phyloP scores from a whole-genome alignment of 1,284 basidiomycete species.

The Pyrrhoderma lamaoense region DNA sequence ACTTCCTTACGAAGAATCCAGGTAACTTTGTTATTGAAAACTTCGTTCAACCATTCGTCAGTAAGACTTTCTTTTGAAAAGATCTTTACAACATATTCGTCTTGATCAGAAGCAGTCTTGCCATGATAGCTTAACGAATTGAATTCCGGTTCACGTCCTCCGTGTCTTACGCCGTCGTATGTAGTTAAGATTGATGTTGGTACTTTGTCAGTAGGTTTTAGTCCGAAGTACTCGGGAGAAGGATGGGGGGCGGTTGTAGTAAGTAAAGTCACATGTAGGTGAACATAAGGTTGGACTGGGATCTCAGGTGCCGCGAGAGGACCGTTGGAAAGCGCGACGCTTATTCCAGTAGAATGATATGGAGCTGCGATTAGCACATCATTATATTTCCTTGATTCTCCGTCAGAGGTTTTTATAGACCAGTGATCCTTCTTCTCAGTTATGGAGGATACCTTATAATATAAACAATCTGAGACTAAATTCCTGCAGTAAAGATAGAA shows the following conservation, averaged over 20 bases:
- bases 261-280: slow-evolving; percentile 85
- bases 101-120: slow-evolving; percentile 29
- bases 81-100: slow-evolving; percentile 77
- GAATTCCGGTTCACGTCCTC: slow-evolving; percentile 65
- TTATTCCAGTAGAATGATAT: slow-evolving; percentile 55
- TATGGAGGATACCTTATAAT: slow-evolving; percentile 17
- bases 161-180: slow-evolving; percentile 43
- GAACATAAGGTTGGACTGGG: slow-evolving; percentile 68
- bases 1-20: slow-evolving; percentile 85
- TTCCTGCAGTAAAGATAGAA: not conserved
- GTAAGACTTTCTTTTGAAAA: slow-evolving; percentile 66
- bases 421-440: slow-evolving; percentile 16
- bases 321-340: slow-evolving; percentile 32
- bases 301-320: slow-evolving; percentile 22
- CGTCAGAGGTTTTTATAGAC: slow-evolving; percentile 25
- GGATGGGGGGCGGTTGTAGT: slow-evolving; percentile 64
- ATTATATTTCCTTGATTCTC: slow-evolving; percentile 42
- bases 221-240: slow-evolving; percentile 66
- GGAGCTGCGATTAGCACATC: slow-evolving; percentile 75
- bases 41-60: slow-evolving; percentile 59
- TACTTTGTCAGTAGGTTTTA: slow-evolving; percentile 37
- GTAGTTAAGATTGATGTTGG: slow-evolving; percentile 75
- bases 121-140: slow-evolving; percentile 87
- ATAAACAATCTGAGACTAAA: slow-evolving; percentile 8
- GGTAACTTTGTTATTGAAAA: slow-evolving; percentile 62